Evolutionary conservation across 371 early-diverging fungal genomes (phyloP), one percentile per base, ranked within the genome.

Genomic region (Mortierella sp.): DNA sequence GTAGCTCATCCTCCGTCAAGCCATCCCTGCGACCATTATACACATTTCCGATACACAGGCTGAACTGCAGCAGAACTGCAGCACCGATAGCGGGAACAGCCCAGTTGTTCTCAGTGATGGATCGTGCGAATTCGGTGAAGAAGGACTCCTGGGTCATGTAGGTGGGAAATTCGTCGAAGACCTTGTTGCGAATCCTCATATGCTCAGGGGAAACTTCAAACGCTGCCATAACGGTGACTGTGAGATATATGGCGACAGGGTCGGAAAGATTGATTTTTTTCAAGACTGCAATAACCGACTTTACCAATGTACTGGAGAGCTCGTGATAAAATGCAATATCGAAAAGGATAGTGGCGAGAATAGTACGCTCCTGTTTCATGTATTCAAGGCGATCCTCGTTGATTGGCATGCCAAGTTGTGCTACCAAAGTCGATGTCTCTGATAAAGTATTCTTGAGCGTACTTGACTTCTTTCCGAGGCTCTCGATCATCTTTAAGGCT

Each of bases 1-100:
- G 88, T 9, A 92, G 83, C 6, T 89, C 84, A 7, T 88, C 89
- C 65, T 92, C 92, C 32, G 85, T 85, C 67, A 88, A 80, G 0
- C 88, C 90, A 15, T 91, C 71, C 21, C 72, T 72, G 59, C 84
- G 70, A 41, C 79, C 69, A 59, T 84, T 71, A 36, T 87, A 83
- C 3, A 88, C 85, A 58, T 86, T 84, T 53, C 85, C 83, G 69
- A 88, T 66, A 68, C 89, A 92, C 66, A 91, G 80, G 40, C 88
- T 73, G 92, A 94, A 94, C 78, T 95, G 95, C 50, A 95, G 77
- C 52, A 89, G 80, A 24, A 93, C 78, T 0, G 91, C 77, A 8
- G 91, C 88, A 60, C 90, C 89, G 40, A 94, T 83, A 0, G 88
- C 91, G 6, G 89, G 89, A 19, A 88, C 87, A 32, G 81, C 79